A percentile compares a stretch with the other conserved stretches of the same genome.
Evolutionary conservation across 2,329 filamentous ascomycete genomes (phyloP).

Genomic region (Blastomyces silverae): DNA sequence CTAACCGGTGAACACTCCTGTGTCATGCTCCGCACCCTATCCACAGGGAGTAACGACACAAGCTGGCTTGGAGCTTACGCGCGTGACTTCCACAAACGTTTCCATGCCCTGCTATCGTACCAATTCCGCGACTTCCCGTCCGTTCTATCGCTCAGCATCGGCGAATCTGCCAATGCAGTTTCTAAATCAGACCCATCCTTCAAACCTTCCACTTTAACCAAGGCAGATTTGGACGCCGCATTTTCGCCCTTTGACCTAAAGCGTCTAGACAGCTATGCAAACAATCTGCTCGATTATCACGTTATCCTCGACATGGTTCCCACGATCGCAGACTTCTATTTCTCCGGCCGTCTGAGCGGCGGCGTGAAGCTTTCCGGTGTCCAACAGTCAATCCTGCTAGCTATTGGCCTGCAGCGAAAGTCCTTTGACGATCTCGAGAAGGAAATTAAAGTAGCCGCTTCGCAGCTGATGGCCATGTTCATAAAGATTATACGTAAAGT

Average conservation of each 20-base stretch:
- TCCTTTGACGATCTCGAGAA: slow-evolving; percentile 71
- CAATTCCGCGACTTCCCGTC: slow-evolving; percentile 80
- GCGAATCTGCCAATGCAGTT: slow-evolving; percentile 72
- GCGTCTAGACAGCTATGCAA: slow-evolving; percentile 87
- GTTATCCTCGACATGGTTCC: slow-evolving; percentile 92
- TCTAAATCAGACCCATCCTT: slow-evolving; percentile 58
- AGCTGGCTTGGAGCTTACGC: slow-evolving; percentile 88
- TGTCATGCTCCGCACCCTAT: slow-evolving; percentile 84
- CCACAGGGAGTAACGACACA: slow-evolving; percentile 54
- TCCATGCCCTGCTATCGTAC: slow-evolving; percentile 81
- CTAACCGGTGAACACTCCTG: slow-evolving; percentile 96
- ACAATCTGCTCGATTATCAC: slow-evolving; percentile 96
- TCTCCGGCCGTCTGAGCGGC: slow-evolving; percentile 64
- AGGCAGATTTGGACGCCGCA: slow-evolving; percentile 65
- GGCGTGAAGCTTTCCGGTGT: slow-evolving; percentile 69
- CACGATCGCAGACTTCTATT: slow-evolving; percentile 73
- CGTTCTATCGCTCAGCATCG: slow-evolving; percentile 73
- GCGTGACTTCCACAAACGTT: slow-evolving; percentile 90
- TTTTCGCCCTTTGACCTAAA: slow-evolving; percentile 93
- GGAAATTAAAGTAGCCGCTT: slow-evolving; percentile 65
- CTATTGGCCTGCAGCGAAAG: slow-evolving; percentile 85
- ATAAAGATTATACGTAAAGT: slow-evolving; percentile 92
- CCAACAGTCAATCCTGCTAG: slow-evolving; percentile 81
- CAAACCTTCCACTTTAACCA: slow-evolving; percentile 54
- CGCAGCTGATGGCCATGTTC: slow-evolving; percentile 90